Base-by-base conservation (phyloP, 2,329 filamentous ascomycete genomes). In the Aspergillus fumigatiaffinis region DNA sequence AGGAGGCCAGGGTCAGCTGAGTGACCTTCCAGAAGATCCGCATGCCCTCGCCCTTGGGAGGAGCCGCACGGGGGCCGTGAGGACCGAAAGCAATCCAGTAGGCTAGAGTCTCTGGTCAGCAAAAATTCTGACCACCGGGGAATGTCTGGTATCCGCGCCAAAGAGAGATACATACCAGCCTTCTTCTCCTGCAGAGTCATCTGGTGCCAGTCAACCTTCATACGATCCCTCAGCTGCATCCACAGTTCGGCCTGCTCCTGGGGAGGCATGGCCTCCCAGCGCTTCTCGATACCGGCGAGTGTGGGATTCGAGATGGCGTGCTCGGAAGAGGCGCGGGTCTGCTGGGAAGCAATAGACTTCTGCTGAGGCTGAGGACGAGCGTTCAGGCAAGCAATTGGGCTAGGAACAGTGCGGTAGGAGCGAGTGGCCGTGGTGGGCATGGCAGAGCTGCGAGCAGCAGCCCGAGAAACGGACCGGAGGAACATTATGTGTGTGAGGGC, bases 61-160 rank as follows among this genome's bases (percentile, higher is more conserved):
- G 77, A 62, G 83, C 80, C 67, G 93, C 87, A 70, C 94, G 93
- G 69, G 94, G 94, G 58, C 94, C 94, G 79, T 99, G 94, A 73
- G 92, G 88, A 66, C 94, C 94, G 75, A 99, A 99, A 66, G 94
- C 92, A 73, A 99, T 96, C 88, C 90, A 99, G 87, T 97, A 99
- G 65, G 94, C 94, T 99, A 76, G 32, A 28, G 48, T 12, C 50
- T 20, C 49, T 51, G 20, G 62, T 71, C 56, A 73, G 64, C 57
- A 62, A 67, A 47, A 59, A 63, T 56, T 61, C 57, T 58, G 56
- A 52, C 60, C 28, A 26, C 26, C 28, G 25, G 42, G 38, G 29
- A 35, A 53, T 8, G 42, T 21, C 35, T 38, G 46, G 25, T 26
- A 53, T 46, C 23, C 5, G 17, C 23, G 49, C 46, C 17, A 47